Percentiles rank a stretch among this genome's conserved stretches.
Conservation (phyloP, 495 filamentous ascomycete species). For the Hyaloscypha bicolor region DNA sequence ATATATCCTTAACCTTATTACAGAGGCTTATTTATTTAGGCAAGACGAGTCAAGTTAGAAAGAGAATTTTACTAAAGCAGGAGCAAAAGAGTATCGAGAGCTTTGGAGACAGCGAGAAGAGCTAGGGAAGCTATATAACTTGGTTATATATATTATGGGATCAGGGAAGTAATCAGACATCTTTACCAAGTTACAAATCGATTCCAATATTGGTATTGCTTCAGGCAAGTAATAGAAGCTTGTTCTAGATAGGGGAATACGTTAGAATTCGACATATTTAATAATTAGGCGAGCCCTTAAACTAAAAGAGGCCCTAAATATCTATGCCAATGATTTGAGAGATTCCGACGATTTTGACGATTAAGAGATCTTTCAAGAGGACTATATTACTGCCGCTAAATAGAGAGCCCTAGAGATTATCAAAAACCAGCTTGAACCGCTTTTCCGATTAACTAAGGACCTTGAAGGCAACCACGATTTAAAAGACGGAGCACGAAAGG, state of each 20-base stretch:
- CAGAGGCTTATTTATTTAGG: background rate
- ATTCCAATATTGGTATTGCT: background rate
- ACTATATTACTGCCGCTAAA: too few relatives aligned
- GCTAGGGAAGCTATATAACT: conserved; percentile 2
- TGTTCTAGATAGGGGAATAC: background rate
- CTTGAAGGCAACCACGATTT: too few relatives aligned
- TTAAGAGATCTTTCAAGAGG: too few relatives aligned
- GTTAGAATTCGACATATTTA: background rate
- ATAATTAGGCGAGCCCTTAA: background rate
- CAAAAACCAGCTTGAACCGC: too few relatives aligned
- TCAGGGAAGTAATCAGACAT: background rate
- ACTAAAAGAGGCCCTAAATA: background rate
- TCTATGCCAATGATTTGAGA: background rate
- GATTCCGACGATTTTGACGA: too few relatives aligned
- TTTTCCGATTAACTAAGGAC: too few relatives aligned
- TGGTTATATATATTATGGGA: background rate
- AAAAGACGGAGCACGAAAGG: too few relatives aligned
- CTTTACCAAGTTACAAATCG: background rate
- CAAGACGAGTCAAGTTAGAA: background rate
- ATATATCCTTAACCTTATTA: background rate
- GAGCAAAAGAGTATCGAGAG: background rate
- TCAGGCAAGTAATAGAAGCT: background rate
- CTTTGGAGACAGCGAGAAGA: background rate
- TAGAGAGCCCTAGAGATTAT: too few relatives aligned
- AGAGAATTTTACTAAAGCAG: background rate